Evolutionary conservation across 768 basidiomycete species (phyloP), one percentile per base, ranked within the genome.

Genomic region (Naganishia kalamii): DNA sequence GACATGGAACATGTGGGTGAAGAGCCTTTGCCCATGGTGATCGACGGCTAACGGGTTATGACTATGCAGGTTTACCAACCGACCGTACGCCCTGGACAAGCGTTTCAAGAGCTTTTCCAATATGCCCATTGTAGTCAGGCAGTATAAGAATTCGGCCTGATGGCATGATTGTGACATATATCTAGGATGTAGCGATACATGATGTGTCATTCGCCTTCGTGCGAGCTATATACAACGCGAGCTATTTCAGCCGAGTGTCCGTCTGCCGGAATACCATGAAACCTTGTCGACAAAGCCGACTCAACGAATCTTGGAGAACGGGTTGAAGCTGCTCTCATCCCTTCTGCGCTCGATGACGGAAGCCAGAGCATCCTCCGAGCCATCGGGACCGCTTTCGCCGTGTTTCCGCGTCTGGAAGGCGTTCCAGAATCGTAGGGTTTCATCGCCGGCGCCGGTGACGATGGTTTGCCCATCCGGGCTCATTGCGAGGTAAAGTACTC

Each of bases 401-500:
- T 65, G 63, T 40, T 63, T 68, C 17, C 60, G 41, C 60, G 73
- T 73, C 27, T 89, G 89, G 73, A 99, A 97, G 0, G 92, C 92
- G 76, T 92, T 94, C 94, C 94, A 98, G 79, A 98, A 98, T 68
- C 92, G 80, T 60, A 99, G 80, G 3, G 94, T 99, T 80, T 98
- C 94, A 77, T 99, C 94, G 0, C 94, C 94, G 0, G 94, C 94
- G 17, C 94, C 94, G 0, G 93, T 98, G 29, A 97, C 96, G 68
- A 98, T 97, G 0, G 93, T 98, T 80, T 94, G 91, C 19, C 93
- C 92, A 70, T 96, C 93, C 0, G 93, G 93, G 72, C 87, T 89
- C 90, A 93, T 92, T 3, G 93, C 93, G n/a, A 97, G 86, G 76
- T 94, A 94, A 33, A 97, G 81, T 19, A 99, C 94, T 50, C 94